Percentiles rank a stretch among this genome's conserved stretches.
These are phyloP conservation scores for Casuarina glauca DNA, from an alignment of 306 rosid genomes.

Conservation along the genomic window DNA sequence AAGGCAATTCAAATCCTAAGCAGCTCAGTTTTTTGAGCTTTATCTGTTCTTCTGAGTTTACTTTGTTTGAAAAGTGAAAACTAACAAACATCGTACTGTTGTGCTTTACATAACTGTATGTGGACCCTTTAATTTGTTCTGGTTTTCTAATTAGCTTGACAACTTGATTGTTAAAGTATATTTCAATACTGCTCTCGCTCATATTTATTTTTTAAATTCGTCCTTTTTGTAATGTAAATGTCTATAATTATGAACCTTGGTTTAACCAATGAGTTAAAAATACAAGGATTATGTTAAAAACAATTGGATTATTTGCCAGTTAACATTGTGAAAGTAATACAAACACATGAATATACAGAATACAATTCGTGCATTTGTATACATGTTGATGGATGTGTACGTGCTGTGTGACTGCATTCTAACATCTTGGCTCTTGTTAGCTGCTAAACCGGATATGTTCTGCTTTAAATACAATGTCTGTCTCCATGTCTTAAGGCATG, in stretches of 20 bases:
- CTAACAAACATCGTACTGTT: background rate
- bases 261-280: no score
- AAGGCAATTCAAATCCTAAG: no score
- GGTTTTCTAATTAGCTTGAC: background rate
- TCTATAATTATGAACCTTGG: no score
- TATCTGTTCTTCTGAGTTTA: background rate
- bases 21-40: no score
- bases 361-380: background rate
- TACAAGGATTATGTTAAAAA: no score
- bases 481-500: conserved; percentile 5
- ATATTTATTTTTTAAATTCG: no score
- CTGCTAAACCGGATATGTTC: background rate
- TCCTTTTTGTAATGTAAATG: no score
- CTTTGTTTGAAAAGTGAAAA: background rate
- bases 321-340: no score
- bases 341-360: background rate
- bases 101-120: background rate
- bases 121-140: background rate
- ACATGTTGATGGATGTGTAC: background rate
- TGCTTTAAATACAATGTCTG: background rate
- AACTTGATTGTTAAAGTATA: background rate
- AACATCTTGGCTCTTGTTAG: background rate
- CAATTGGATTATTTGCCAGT: no score
- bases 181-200: background rate
- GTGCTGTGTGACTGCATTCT: background rate